A percentile compares a stretch with the other conserved stretches of the same genome.
Evolutionary conservation across 1,139 yeast species (phyloP).

Genomic region (Candida neerlandica): DNA sequence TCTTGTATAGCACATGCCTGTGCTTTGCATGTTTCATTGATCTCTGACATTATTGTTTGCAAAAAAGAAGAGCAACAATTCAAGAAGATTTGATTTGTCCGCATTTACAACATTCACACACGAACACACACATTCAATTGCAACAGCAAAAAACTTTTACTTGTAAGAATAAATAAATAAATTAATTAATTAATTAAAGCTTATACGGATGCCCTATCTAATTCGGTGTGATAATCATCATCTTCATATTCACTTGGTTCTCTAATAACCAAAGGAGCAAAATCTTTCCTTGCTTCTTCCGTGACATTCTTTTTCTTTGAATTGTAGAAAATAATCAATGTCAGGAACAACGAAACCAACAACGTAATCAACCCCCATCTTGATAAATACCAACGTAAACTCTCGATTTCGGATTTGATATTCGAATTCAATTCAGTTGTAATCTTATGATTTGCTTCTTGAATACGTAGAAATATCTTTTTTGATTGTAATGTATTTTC

Average conservation of each 20-base stretch:
- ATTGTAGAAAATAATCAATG: conserved; percentile 46
- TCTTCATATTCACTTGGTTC: conserved; percentile 54
- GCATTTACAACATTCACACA: not conserved
- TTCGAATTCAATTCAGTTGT: conserved; percentile 82
- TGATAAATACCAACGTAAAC: conserved; percentile 90
- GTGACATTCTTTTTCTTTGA: conserved; percentile 30
- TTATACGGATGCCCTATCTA: conserved; percentile 26
- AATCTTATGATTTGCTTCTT: conserved; percentile 84
- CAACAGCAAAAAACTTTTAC: too few relatives aligned
- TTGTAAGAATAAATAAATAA: too few relatives aligned
- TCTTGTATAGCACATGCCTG: conserved; percentile 73
- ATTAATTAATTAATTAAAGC: not conserved
- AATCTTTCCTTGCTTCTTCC: conserved; percentile 34
- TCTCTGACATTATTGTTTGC: conserved; percentile 1
- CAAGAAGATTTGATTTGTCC: not conserved
- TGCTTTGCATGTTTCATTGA: conserved; percentile 58
- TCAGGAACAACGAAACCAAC: conserved; percentile 42
- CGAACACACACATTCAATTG: not conserved
- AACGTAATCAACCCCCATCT: conserved; percentile 80
- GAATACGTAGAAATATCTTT: conserved; percentile 67
- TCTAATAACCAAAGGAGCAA: conserved; percentile 47
- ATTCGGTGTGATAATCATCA: conserved; percentile 50
- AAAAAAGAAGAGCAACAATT: not conserved
- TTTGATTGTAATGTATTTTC: conserved; percentile 81
- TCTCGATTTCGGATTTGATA: conserved; percentile 83